These are phyloP conservation scores for Tulasnella sp. DNA, from an alignment of 768 basidiomycete genomes.

Conservation along the genomic window DNA sequence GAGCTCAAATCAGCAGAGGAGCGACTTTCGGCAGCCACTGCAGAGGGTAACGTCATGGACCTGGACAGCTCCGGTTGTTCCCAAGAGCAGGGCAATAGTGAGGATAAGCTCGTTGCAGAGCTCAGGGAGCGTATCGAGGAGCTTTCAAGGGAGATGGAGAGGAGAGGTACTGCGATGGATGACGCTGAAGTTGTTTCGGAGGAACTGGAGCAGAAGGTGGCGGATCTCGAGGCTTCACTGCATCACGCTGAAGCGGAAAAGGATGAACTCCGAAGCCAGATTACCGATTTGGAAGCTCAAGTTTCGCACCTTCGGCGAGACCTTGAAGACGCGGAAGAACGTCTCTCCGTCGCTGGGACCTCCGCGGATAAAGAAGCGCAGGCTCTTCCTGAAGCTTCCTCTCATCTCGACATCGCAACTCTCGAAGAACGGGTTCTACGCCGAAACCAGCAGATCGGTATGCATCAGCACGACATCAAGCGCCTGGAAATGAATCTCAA, in stretches of 20 bases:
- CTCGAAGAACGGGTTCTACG: slow-evolving; percentile 57
- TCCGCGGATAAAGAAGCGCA: neutral
- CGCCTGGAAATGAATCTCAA: slow-evolving; percentile 66
- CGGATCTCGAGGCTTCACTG: neutral
- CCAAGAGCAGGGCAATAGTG: neutral
- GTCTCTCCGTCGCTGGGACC: neutral
- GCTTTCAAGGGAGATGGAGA: neutral
- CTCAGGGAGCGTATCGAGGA: neutral
- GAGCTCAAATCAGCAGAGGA: neutral
- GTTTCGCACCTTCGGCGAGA: slow-evolving; percentile 27
- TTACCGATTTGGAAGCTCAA: neutral
- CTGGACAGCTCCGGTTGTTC: neutral
- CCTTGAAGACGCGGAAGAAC: slow-evolving; percentile 41
- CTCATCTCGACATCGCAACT: neutral
- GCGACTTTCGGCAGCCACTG: neutral
- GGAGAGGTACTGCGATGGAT: neutral
- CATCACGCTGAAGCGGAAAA: neutral
- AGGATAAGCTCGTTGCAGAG: neutral
- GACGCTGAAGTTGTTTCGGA: neutral
- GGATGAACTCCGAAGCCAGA: neutral
- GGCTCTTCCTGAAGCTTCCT: neutral
- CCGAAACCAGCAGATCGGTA: slow-evolving; percentile 64
- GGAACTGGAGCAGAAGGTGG: neutral
- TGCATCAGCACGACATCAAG: slow-evolving; percentile 71
- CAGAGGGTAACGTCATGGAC: neutral